These are phyloP conservation scores for Schrenkiella parvula DNA, from an alignment of 345 rosid genomes.

Conservation along the genomic window DNA sequence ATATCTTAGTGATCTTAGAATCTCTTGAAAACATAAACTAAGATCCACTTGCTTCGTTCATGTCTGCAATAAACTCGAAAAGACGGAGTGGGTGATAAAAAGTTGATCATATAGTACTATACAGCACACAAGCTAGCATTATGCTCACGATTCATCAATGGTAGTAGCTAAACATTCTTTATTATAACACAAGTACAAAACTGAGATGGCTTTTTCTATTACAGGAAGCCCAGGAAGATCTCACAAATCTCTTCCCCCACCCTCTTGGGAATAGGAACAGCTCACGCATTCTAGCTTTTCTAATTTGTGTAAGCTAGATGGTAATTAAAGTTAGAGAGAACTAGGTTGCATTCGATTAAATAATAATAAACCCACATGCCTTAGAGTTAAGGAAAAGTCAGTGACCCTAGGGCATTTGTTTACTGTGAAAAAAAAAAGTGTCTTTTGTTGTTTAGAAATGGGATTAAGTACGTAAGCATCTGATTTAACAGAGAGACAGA, in stretches of 20 bases:
- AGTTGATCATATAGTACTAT: constrained; percentile 28
- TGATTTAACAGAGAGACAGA: constrained; percentile 32
- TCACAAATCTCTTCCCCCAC: constrained; percentile 28
- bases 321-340: constrained; percentile 19
- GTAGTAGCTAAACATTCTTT: constrained; percentile 21
- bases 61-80: constrained; percentile 24
- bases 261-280: constrained; percentile 34
- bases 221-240: constrained; percentile 34
- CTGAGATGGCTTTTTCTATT: constrained; percentile 22
- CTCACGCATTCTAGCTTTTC: constrained; percentile 18
- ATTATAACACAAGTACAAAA: constrained; percentile 13
- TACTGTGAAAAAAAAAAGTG: constrained; percentile 23
- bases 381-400: constrained; percentile 36
- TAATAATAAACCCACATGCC: constrained; percentile 16
- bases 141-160: constrained; percentile 27
- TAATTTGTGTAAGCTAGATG: constrained; percentile 15
- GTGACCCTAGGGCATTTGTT: constrained; percentile 34
- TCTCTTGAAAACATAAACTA: constrained; percentile 29
- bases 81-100: constrained; percentile 11
- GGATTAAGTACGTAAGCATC: constrained; percentile 35
- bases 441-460: constrained; percentile 28
- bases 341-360: constrained; percentile 22
- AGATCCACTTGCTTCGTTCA: constrained; percentile 23
- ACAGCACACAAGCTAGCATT: constrained; percentile 34
- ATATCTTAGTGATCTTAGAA: constrained; percentile 20